phyloP scores from a whole-genome alignment of 495 filamentous ascomycete genomes.

The Trichoderma orchidacearum region DNA sequence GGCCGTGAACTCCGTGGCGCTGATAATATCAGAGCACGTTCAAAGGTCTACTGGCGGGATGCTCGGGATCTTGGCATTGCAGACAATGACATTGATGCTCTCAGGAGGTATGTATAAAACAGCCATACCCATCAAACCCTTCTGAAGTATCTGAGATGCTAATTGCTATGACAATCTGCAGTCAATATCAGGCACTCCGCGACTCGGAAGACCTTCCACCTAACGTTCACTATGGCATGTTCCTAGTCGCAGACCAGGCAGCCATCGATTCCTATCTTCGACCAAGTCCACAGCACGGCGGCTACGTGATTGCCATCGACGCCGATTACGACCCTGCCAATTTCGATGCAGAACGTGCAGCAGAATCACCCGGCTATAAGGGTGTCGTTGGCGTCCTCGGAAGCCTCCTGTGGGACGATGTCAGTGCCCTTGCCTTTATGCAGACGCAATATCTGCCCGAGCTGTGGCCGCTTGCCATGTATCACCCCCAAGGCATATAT shows the following conservation, averaged over 20 bases:
- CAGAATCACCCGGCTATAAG: background rate
- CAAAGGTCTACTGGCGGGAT: background rate
- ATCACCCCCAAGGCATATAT: background rate
- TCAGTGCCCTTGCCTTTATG: background rate
- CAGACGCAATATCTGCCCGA: background rate
- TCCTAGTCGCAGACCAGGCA: background rate
- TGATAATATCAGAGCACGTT: background rate
- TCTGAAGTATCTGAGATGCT: no score
- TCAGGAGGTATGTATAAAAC: background rate
- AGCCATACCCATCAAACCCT: background rate
- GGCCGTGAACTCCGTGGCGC: background rate
- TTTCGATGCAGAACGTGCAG: background rate
- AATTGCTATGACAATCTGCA: background rate
- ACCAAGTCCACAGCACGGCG: background rate
- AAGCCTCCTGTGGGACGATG: slow-evolving; percentile 1
- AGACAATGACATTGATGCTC: background rate
- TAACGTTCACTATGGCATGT: background rate
- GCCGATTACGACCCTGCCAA: background rate
- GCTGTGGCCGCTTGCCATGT: background rate
- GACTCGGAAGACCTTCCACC: background rate
- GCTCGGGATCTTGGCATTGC: background rate
- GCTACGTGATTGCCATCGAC: slow-evolving; percentile 1
- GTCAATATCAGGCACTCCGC: background rate
- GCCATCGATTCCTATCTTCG: slow-evolving; percentile 1
- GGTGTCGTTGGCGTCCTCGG: background rate